phyloP scores from a whole-genome alignment of 2,329 filamentous ascomycete genomes.

The Epicoccum nigrum region DNA sequence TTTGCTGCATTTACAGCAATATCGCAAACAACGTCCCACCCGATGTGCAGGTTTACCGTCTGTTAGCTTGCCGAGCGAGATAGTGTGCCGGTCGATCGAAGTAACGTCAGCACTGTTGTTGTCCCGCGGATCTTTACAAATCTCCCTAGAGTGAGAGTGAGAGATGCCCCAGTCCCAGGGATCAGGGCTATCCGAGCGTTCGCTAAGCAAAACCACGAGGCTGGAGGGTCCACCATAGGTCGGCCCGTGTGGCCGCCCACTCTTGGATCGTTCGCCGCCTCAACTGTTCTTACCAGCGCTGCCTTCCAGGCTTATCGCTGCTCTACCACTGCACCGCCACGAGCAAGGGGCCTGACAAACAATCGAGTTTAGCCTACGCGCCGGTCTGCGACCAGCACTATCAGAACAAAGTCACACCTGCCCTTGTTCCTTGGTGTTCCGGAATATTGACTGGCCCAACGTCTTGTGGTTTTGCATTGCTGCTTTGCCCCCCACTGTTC shows the following conservation, averaged over 20 bases:
- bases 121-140: neutral
- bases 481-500: constrained; percentile 1
- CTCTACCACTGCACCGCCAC: constrained; percentile 16
- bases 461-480: neutral
- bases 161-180: neutral
- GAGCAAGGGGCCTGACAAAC: constrained; percentile 1
- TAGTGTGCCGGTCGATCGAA: neutral
- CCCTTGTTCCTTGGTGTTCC: constrained; percentile 15
- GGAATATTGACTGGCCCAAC: constrained; percentile 14
- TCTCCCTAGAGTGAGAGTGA: neutral
- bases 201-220: constrained; percentile 10
- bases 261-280: constrained; percentile 8
- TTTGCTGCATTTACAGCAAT: constrained; percentile 6
- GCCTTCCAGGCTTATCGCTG: constrained; percentile 7
- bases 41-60: neutral
- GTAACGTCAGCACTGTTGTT: too few species aligned
- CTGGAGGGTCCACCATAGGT: neutral
- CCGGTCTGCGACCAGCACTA: constrained; percentile 1
- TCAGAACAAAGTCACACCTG: constrained; percentile 5
- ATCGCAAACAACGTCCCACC: constrained; percentile 3
- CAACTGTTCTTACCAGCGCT: neutral
- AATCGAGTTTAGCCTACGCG: neutral
- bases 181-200: neutral
- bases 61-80: neutral
- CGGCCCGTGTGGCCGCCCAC: constrained; percentile 8